Base-by-base conservation (phyloP, 2,329 filamentous ascomycete genomes). In the Aspergillus novoparasiticus region DNA sequence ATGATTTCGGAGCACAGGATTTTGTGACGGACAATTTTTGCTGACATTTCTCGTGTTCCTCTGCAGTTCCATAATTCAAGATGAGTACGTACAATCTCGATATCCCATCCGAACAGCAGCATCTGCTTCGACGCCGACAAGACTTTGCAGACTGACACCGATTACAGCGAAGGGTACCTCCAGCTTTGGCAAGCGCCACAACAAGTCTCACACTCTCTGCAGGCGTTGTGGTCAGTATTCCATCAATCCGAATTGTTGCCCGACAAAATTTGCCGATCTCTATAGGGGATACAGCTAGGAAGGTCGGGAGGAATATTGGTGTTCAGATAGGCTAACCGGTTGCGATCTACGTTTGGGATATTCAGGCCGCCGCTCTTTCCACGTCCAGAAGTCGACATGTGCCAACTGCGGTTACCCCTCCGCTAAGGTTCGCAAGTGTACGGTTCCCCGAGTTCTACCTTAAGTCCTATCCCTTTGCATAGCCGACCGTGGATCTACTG, bases 301-400 rank as follows among this genome's bases (percentile, higher is more conserved):
- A 45, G 62, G 23, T 66, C 54, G 59, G 60, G 51, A 61, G 60
- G 68, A 48, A 45, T 43, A 55, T 57, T 65, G 63, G 60, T 28
- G 30, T 58, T 50, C 55, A 69, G 58, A 63, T 63, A 64, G 63
- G 69, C 74, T 75, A 73, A 78, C 74, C 63, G 69, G 72, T 79
- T 71, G 73, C 67, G 65, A 54, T 60, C 57, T 62, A 12, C 66
- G 62, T 71, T 63, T 66, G 63, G 65, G 62, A 65, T 63, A 58
- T 69, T 66, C 77, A 96, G 93, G 94, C 85, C 91, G 92, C 82
- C 94, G 95, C 82, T 97, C 95, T 79, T 90, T 97, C 84, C 95
- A 99, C 90, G 90, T 98, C 86, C 95, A 99, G 88, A 99, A 99
- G 92, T 90, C 97, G 85, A 96, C 93, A 81, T 99, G 95, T 87